Base-by-base conservation (phyloP, 495 filamentous ascomycete genomes). In the Chlorociboria aeruginascens region DNA sequence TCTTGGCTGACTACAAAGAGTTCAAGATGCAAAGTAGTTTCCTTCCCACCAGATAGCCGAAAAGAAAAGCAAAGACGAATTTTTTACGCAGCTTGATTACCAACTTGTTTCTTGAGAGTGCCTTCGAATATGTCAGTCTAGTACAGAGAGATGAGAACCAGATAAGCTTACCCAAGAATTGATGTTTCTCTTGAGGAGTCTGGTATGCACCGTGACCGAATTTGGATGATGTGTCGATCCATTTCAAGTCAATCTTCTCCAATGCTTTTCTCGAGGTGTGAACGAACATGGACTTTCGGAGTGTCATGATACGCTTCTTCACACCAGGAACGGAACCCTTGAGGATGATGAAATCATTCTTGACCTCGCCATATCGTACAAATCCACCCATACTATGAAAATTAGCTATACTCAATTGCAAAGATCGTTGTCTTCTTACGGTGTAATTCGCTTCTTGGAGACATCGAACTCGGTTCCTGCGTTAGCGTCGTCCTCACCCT, bases 191-290 rank as follows among this genome's bases (percentile, higher is more conserved):
- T 65, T 84, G 84, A 63, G 81, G 72, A 44, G 89, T 97, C 77
- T 99, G 93, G 85, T 94, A 99, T 66, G 86, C 92, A 81, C 93
- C 93, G 76, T 99, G 93, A 69, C 93, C 93, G 76, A 97, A 99
- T 81, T 99, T 94, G 72, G 88, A 95, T 40, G 89, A 95, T 57
- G 93, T 99, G 64, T 99, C 93, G 80, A 99, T 97, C 93, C 93
- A 99, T 74, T 99, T 99, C 72, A 99, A 84, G 53, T 96, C 89
- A 64, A 96, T 83, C 83, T 97, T 97, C 84, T 99, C 93, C 66
- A 93, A 76, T 34, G 93, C 85, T 67, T 83, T 85, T 63, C 93
- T 76, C 63, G 81, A 93, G 49, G 89, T 96, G 81, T 99, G 93
- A 54, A 76, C 80, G 81, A 93, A 99, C 76, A 99, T 92, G 43